Evolutionary conservation across 1,139 yeast species (phyloP).

Genomic region (Pichia inconspicua): DNA sequence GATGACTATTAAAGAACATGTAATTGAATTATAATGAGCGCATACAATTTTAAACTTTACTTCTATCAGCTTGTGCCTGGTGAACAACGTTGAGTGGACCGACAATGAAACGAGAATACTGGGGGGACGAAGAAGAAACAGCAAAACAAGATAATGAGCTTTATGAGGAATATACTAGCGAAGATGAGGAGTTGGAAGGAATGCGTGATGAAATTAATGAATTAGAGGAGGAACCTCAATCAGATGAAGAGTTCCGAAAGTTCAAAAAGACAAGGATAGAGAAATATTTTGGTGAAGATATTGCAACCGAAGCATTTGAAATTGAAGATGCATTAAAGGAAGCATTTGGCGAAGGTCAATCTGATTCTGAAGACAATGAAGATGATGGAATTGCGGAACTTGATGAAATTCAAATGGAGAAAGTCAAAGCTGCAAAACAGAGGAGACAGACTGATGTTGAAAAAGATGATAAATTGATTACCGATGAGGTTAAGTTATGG

Average conservation of each 20-base stretch:
- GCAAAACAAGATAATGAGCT: not conserved
- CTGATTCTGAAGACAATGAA: not conserved
- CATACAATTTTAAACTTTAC: not conserved
- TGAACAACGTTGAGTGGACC: too few species aligned
- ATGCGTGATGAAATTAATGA: not conserved
- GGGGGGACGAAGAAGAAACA: not conserved
- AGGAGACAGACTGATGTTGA: not conserved
- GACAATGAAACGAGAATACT: not conserved
- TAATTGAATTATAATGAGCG: not conserved
- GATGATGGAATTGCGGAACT: not conserved
- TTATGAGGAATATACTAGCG: slow-evolving; percentile 6
- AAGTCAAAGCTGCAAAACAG: not conserved
- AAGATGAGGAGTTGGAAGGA: slow-evolving; percentile 23
- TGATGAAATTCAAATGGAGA: not conserved
- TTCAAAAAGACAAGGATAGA: slow-evolving; percentile 5
- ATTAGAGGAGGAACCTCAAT: not conserved
- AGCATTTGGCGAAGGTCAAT: slow-evolving; percentile 4
- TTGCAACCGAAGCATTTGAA: not conserved
- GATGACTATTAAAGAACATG: too few species aligned
- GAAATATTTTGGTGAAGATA: slow-evolving; percentile 6
- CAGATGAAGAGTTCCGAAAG: not conserved
- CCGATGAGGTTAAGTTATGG: not conserved
- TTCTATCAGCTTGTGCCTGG: not conserved
- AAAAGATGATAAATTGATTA: not conserved
- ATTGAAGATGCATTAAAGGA: slow-evolving; percentile 9